Conservation (phyloP, 2,329 filamentous ascomycete species). For the Fusarium penzigii region DNA sequence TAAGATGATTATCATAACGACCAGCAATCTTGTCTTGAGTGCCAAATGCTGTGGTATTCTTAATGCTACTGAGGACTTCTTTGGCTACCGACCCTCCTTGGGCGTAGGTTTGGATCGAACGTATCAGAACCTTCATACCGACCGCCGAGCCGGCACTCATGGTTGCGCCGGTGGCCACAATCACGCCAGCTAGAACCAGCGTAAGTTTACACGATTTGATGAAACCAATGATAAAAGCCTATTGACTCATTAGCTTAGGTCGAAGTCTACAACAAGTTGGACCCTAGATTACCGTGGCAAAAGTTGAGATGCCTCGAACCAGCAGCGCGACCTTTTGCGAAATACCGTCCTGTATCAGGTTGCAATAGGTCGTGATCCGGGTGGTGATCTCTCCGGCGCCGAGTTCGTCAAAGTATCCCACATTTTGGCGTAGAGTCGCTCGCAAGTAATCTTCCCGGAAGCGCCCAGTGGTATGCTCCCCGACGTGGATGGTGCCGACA, state of each 20-base stretch:
- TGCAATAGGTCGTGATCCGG: slow-evolving; percentile 90
- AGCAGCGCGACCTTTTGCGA: slow-evolving; percentile 86
- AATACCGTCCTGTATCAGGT: slow-evolving; percentile 89
- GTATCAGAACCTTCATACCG: slow-evolving; percentile 82
- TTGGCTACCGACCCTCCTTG: slow-evolving; percentile 86
- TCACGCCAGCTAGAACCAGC: slow-evolving; percentile 78
- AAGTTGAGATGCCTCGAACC: slow-evolving; percentile 70
- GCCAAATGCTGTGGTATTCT: slow-evolving; percentile 89
- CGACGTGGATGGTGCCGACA: slow-evolving; percentile 86
- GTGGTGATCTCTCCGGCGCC: slow-evolving; percentile 93
- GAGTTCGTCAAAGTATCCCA: slow-evolving; percentile 89
- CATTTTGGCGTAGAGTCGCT: slow-evolving; percentile 84
- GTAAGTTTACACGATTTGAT: slow-evolving; percentile 92
- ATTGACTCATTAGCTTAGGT: too few species aligned
- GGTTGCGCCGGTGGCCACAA: slow-evolving; percentile 74
- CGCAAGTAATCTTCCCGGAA: slow-evolving; percentile 82
- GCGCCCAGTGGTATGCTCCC: slow-evolving; percentile 76
- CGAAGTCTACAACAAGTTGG: too few species aligned
- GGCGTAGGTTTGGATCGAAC: slow-evolving; percentile 76
- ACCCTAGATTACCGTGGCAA: slow-evolving; percentile 83
- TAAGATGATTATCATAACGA: slow-evolving; percentile 78
- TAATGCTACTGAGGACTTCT: slow-evolving; percentile 90
- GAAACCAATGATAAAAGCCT: slow-evolving; percentile 90
- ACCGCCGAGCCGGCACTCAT: slow-evolving; percentile 75
- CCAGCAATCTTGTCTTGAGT: slow-evolving; percentile 89